phyloP scores from a whole-genome alignment of 2,329 filamentous ascomycete species.

The Penicillium sp. region DNA sequence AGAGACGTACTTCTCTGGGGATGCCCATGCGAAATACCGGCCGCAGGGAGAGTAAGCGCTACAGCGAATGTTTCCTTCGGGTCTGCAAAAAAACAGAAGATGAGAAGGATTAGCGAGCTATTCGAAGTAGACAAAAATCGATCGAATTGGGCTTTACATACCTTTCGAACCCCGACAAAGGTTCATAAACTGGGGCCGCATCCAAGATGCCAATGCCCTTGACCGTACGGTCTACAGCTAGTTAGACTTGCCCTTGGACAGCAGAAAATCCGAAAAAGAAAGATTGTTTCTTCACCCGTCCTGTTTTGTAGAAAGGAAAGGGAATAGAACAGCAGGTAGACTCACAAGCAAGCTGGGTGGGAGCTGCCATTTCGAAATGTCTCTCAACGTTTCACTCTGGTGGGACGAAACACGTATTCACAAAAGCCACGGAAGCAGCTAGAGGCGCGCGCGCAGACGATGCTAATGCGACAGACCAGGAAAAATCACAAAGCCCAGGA shows the following conservation, averaged over 20 bases:
- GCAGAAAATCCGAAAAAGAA: slow-evolving; percentile 23
- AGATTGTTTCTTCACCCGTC: too few species aligned
- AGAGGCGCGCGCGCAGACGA: too few species aligned
- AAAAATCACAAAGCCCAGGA: too few species aligned
- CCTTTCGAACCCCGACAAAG: slow-evolving; percentile 67
- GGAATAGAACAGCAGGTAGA: too few species aligned
- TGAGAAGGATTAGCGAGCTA: too few species aligned
- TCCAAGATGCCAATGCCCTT: slow-evolving; percentile 93
- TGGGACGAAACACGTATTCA: too few species aligned
- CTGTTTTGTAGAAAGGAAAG: too few species aligned
- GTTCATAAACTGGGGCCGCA: slow-evolving; percentile 77
- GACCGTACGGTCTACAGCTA: slow-evolving; percentile 87
- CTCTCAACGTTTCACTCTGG: too few species aligned
- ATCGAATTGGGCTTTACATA: slow-evolving; percentile 20
- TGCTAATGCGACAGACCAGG: too few species aligned
- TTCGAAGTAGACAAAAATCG: slow-evolving; percentile 11
- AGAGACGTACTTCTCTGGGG: slow-evolving; percentile 57
- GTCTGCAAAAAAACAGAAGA: slow-evolving; percentile 54
- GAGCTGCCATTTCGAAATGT: slow-evolving; percentile 63
- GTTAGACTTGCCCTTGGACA: too few species aligned
- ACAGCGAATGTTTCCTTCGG: slow-evolving; percentile 89
- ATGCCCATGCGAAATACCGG: slow-evolving; percentile 91
- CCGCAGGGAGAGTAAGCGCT: slow-evolving; percentile 92
- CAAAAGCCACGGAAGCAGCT: too few species aligned
- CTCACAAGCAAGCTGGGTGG: slow-evolving; percentile 84